These are phyloP conservation scores for Monosporascus ibericus DNA, from an alignment of 2,329 filamentous ascomycete genomes.

Conservation along the genomic window DNA sequence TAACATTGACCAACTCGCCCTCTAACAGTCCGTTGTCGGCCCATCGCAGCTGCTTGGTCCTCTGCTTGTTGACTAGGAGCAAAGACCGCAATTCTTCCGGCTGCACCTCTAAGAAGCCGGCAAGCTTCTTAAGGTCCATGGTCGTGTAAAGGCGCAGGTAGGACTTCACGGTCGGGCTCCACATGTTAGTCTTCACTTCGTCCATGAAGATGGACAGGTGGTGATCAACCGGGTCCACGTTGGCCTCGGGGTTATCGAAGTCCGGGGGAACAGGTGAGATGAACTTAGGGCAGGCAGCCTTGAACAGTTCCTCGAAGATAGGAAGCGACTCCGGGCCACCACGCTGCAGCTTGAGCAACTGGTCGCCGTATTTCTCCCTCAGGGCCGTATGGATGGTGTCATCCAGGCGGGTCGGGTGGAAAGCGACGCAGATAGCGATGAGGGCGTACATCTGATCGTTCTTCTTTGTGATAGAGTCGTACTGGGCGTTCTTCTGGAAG, in stretches of 20 bases:
- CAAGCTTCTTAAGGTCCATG: constrained; percentile 97
- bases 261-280: constrained; percentile 95
- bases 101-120: constrained; percentile 93
- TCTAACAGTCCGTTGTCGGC: constrained; percentile 84
- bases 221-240: constrained; percentile 96
- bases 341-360: constrained; percentile 92
- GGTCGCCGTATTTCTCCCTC: constrained; percentile 98
- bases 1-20: constrained; percentile 86
- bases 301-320: constrained; percentile 98
- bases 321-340: constrained; percentile 92
- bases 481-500: constrained; percentile 98
- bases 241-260: constrained; percentile 93
- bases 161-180: constrained; percentile 93
- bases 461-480: constrained; percentile 99
- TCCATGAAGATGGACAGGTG: constrained; percentile 98
- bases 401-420: constrained; percentile 93
- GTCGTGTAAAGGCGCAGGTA: constrained; percentile 99
- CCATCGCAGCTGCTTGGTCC: constrained; percentile 94
- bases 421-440: constrained; percentile 96
- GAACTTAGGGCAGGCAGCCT: constrained; percentile 97
- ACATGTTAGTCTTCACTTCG: constrained; percentile 99
- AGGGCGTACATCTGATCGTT: constrained; percentile 99
- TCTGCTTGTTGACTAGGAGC: constrained; percentile 97
- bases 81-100: constrained; percentile 92
- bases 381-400: constrained; percentile 98